Evolutionary conservation across 1,284 basidiomycete genomes (phyloP).

Genomic region (Marasmius oreades): DNA sequence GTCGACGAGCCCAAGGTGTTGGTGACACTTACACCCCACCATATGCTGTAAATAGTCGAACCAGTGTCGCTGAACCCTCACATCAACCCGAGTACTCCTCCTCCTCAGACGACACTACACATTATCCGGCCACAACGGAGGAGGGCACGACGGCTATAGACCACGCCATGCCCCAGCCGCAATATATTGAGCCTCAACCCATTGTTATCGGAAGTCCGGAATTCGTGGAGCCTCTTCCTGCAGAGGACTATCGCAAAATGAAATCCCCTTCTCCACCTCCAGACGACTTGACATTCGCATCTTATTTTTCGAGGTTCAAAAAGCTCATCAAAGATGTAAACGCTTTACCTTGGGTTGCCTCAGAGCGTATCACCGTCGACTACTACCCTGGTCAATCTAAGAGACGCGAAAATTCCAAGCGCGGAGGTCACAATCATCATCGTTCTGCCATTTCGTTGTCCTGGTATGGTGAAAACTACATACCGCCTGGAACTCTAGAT

Average conservation of each 20-base stretch:
- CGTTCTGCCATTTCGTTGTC: neutral
- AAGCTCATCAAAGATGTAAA: slow-evolving; percentile 28
- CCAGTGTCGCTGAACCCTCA: neutral
- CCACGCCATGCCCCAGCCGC: slow-evolving; percentile 11
- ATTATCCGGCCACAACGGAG: slow-evolving; percentile 8
- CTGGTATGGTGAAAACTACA: slow-evolving; percentile 1
- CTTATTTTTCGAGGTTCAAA: slow-evolving; percentile 28
- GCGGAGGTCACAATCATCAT: neutral
- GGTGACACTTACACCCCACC: neutral
- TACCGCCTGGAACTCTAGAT: neutral
- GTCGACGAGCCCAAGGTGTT: slow-evolving; percentile 1
- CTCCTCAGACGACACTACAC: neutral
- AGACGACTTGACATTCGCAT: slow-evolving; percentile 26
- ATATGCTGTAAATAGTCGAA: neutral
- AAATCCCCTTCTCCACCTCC: slow-evolving; percentile 22
- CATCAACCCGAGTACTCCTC: neutral
- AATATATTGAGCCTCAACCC: neutral
- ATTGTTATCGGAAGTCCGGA: slow-evolving; percentile 12
- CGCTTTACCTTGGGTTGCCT: slow-evolving; percentile 32
- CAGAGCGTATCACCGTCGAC: slow-evolving; percentile 35
- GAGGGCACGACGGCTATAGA: slow-evolving; percentile 21
- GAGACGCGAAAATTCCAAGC: neutral
- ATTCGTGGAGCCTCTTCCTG: slow-evolving; percentile 22
- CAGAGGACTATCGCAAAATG: slow-evolving; percentile 35
- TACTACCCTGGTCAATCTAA: slow-evolving; percentile 30